These are phyloP conservation scores for Erodium texanum DNA, from an alignment of 441 rosid species.

Conservation along the genomic window DNA sequence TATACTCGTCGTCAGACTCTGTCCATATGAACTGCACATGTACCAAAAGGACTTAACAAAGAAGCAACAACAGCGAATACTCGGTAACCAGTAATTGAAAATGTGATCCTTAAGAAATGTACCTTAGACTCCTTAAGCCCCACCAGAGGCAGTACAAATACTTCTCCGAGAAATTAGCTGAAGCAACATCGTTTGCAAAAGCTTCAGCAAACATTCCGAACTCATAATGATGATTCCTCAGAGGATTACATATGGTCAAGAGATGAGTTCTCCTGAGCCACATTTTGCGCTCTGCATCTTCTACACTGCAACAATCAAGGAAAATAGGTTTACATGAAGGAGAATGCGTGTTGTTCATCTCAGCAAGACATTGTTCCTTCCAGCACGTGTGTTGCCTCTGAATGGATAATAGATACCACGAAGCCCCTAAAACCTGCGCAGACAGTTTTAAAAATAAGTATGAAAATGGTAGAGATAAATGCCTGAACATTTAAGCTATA, in stretches of 20 bases:
- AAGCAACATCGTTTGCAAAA: constrained; percentile 48
- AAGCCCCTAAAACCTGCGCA: constrained; percentile 69
- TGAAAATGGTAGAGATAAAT: background rate
- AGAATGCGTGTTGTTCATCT: constrained; percentile 19
- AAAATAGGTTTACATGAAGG: constrained; percentile 37
- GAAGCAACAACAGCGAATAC: background rate
- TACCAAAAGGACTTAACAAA: background rate
- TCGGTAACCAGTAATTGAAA: constrained; percentile 1
- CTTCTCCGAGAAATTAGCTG: constrained; percentile 49
- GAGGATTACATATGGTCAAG: constrained; percentile 49
- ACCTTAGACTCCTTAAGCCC: constrained; percentile 94
- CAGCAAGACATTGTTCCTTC: constrained; percentile 48
- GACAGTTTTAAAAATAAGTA: background rate
- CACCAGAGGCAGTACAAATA: constrained; percentile 94
- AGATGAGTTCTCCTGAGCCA: constrained; percentile 61
- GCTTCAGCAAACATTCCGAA: constrained; percentile 73
- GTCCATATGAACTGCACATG: constrained; percentile 72
- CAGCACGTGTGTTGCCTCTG: constrained; percentile 73
- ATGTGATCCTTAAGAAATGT: background rate
- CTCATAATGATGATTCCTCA: constrained; percentile 25
- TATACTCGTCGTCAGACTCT: constrained; percentile 71
- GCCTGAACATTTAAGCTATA: background rate
- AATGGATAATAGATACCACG: constrained; percentile 72
- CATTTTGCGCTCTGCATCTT: constrained; percentile 21
- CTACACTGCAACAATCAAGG: constrained; percentile 54